Evolutionary conservation across 331 rosid species (phyloP).

Genomic region (Acacia pycnantha): DNA sequence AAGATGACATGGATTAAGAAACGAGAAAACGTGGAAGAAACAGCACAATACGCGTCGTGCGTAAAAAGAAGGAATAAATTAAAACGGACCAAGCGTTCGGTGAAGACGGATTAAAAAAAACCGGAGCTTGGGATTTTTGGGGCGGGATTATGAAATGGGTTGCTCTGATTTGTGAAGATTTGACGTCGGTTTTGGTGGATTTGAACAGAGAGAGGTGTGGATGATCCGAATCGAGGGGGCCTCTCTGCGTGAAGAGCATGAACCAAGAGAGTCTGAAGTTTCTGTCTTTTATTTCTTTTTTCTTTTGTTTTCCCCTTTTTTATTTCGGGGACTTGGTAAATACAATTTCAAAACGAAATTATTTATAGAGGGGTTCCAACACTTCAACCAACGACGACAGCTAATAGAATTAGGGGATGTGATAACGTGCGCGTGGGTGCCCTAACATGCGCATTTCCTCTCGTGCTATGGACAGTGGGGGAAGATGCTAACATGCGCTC

Average conservation of each 20-base stretch:
- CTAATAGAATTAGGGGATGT: slow-evolving; percentile 9
- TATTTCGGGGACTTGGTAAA: not conserved
- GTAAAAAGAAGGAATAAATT: not conserved
- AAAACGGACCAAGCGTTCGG: slow-evolving; percentile 34
- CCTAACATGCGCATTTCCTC: slow-evolving; percentile 34
- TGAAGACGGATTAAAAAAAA: slow-evolving; percentile 28
- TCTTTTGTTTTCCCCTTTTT: not conserved
- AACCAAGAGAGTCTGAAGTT: slow-evolving; percentile 39
- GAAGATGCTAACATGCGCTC: slow-evolving; percentile 25
- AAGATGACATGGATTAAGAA: slow-evolving; percentile 8
- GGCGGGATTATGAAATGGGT: slow-evolving; percentile 50
- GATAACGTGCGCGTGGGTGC: slow-evolving; percentile 56
- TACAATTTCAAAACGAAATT: not conserved
- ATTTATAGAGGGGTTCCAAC: slow-evolving; percentile 29
- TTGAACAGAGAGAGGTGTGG: slow-evolving; percentile 40
- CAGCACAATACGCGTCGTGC: slow-evolving; percentile 17
- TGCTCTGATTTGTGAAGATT: slow-evolving; percentile 44
- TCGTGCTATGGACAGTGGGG: slow-evolving; percentile 42
- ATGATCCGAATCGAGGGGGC: slow-evolving; percentile 68
- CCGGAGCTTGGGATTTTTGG: slow-evolving; percentile 7
- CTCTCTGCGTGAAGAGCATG: slow-evolving; percentile 66
- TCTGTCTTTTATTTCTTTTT: slow-evolving; percentile 5
- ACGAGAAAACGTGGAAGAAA: slow-evolving; percentile 5
- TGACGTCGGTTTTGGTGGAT: slow-evolving; percentile 70
- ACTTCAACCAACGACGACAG: slow-evolving; percentile 39